These are phyloP conservation scores for Hymenoscyphus linearis DNA, from an alignment of 2,329 filamentous ascomycete genomes.

Conservation along the genomic window DNA sequence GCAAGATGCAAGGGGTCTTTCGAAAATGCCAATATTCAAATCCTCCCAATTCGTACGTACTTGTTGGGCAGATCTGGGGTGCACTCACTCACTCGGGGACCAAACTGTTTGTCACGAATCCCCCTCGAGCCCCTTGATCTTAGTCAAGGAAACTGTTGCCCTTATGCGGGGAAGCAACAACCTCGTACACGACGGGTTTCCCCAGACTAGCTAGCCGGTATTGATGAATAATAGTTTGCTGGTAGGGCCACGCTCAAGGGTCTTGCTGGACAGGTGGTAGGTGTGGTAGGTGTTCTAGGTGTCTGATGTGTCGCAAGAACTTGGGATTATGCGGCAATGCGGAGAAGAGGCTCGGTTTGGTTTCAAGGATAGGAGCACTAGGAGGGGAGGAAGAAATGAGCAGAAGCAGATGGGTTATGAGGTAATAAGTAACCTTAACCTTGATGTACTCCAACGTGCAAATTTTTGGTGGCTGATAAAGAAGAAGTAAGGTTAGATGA, in stretches of 20 bases:
- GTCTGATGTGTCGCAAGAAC: conserved; percentile 2
- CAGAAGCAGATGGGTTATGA: neutral
- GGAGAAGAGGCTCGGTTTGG: neutral
- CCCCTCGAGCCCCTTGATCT: conserved; percentile 9
- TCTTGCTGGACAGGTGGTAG: neutral
- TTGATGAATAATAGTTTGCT: conserved; percentile 3
- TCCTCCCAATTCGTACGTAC: neutral
- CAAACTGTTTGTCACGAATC: conserved; percentile 15
- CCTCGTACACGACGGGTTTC: conserved; percentile 1
- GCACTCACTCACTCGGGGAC: neutral
- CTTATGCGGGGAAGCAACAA: conserved; percentile 11
- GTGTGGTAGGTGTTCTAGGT: too few relatives aligned
- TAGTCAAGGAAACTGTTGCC: conserved; percentile 14
- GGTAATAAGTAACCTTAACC: too few relatives aligned
- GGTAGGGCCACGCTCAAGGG: neutral
- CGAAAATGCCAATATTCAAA: neutral
- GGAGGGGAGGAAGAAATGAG: neutral
- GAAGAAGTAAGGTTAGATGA: neutral
- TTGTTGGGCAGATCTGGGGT: neutral
- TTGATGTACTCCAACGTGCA: neutral
- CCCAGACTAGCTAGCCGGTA: conserved; percentile 6
- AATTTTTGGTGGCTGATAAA: too few relatives aligned
- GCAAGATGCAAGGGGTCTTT: neutral
- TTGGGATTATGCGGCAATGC: conserved; percentile 2
- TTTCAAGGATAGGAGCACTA: too few relatives aligned